Percentiles rank a stretch among this genome's conserved stretches.
These are phyloP conservation scores for Fusarium coffeatum DNA, from an alignment of 2,329 filamentous ascomycete species.

Conservation along the genomic window DNA sequence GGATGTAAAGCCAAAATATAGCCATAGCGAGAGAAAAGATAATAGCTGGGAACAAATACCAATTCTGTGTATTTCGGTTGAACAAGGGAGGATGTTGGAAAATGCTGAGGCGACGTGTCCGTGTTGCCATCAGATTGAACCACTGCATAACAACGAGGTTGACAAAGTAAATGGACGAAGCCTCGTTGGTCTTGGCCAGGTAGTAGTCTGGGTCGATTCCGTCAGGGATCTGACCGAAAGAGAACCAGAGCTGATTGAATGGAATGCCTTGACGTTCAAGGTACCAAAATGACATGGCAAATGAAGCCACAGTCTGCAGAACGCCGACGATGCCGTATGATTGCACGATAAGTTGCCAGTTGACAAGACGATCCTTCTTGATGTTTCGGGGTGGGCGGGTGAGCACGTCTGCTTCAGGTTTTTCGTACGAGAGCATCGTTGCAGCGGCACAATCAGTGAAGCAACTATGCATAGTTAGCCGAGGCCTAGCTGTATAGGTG, in stretches of 20 bases:
- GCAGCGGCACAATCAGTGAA: slow-evolving; percentile 82
- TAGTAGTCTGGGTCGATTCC: slow-evolving; percentile 66
- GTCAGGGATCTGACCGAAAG: slow-evolving; percentile 67
- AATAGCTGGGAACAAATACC: slow-evolving; percentile 77
- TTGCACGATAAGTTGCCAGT: slow-evolving; percentile 78
- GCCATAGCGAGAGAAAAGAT: slow-evolving; percentile 75
- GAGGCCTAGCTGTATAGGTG: too few relatives aligned
- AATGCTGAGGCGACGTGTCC: slow-evolving; percentile 73
- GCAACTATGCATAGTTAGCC: slow-evolving; percentile 58
- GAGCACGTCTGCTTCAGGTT: slow-evolving; percentile 80
- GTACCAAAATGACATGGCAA: slow-evolving; percentile 76
- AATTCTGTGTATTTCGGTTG: slow-evolving; percentile 73
- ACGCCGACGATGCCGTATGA: slow-evolving; percentile 78
- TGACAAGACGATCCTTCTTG: slow-evolving; percentile 78
- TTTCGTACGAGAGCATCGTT: slow-evolving; percentile 79
- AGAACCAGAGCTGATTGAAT: slow-evolving; percentile 75
- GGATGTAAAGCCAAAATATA: slow-evolving; percentile 77
- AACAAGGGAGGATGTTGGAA: slow-evolving; percentile 78
- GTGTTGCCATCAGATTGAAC: slow-evolving; percentile 78
- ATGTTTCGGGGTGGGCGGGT: slow-evolving; percentile 65
- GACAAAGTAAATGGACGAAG: slow-evolving; percentile 81
- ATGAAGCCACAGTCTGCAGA: slow-evolving; percentile 68
- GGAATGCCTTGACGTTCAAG: slow-evolving; percentile 70
- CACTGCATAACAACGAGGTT: slow-evolving; percentile 85
- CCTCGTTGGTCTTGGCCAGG: slow-evolving; percentile 67